phyloP scores from a whole-genome alignment of 2,329 filamentous ascomycete species.

The Aspergillus phoenicis region DNA sequence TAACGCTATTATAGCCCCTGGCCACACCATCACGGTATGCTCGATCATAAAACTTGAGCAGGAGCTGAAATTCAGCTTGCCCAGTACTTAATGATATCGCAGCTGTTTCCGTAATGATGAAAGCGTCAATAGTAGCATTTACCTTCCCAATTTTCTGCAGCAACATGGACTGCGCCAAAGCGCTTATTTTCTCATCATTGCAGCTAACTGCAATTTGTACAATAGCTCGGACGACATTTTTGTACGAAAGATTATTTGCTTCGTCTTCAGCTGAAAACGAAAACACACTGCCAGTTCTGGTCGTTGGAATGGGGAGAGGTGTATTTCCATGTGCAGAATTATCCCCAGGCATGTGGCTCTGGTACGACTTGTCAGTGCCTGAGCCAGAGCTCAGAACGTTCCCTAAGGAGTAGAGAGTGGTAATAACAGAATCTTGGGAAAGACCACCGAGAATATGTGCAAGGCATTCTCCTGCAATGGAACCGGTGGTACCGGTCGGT shows the following conservation, averaged over 20 bases:
- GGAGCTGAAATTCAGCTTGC: conserved; percentile 77
- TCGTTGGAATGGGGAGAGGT: conserved; percentile 42
- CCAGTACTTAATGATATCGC: conserved; percentile 75
- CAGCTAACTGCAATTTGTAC: conserved; percentile 83
- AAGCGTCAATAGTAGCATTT: conserved; percentile 75
- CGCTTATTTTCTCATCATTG: conserved; percentile 87
- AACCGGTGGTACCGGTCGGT: conserved; percentile 67
- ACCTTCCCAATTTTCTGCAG: conserved; percentile 93
- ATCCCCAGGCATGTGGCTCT: conserved; percentile 33
- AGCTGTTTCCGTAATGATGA: conserved; percentile 82
- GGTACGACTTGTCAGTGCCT: conserved; percentile 50
- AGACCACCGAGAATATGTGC: conserved; percentile 78
- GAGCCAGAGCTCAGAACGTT: conserved; percentile 83
- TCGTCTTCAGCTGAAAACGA: conserved; percentile 75
- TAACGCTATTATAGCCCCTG: conserved; percentile 66
- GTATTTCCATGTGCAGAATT: conserved; percentile 53
- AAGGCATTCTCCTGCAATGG: conserved; percentile 79
- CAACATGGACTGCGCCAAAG: conserved; percentile 90
- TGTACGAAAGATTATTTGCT: conserved; percentile 77
- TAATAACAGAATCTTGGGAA: conserved; percentile 91
- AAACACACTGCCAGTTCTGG: conserved; percentile 53
- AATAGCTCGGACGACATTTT: conserved; percentile 92
- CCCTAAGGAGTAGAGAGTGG: conserved; percentile 92
- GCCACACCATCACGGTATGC: conserved; percentile 73
- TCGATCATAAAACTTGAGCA: conserved; percentile 81